Evolutionary conservation across 1,284 basidiomycete species (phyloP).

Genomic region (Laetiporus sulphureus): DNA sequence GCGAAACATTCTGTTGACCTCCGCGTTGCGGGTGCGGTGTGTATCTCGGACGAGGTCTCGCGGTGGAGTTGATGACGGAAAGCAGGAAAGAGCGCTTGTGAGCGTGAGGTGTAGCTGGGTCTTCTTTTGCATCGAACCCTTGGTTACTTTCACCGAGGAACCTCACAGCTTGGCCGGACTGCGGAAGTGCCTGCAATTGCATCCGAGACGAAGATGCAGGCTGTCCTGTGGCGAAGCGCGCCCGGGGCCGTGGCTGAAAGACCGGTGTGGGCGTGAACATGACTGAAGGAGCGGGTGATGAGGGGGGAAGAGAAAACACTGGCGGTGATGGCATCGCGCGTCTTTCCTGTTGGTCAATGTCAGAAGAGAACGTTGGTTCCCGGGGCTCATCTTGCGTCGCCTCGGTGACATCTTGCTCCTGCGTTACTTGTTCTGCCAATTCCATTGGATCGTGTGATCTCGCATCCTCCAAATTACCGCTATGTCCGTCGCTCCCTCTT

Average conservation of each 20-base stretch:
- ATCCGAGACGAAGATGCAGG: slow-evolving; percentile 15
- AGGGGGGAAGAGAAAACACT: slow-evolving; percentile 37
- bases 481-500: not conserved
- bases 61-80: slow-evolving; percentile 70
- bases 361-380: slow-evolving; percentile 68
- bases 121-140: slow-evolving; percentile 13
- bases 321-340: slow-evolving; percentile 19
- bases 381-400: slow-evolving; percentile 12
- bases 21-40: slow-evolving; percentile 55
- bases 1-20: slow-evolving; percentile 10
- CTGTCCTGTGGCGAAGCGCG: slow-evolving; percentile 47
- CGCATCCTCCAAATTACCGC: slow-evolving; percentile 1
- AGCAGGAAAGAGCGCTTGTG: slow-evolving; percentile 70
- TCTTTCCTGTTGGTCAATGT: slow-evolving; percentile 12
- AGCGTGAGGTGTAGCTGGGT: slow-evolving; percentile 53
- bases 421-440: slow-evolving; percentile 3
- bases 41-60: slow-evolving; percentile 59
- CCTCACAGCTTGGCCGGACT: no score
- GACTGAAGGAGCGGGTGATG: slow-evolving; percentile 26
- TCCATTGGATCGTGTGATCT: slow-evolving; percentile 4
- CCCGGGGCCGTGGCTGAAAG: slow-evolving; percentile 48
- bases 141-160: no score
- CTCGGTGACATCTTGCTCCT: slow-evolving; percentile 6
- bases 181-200: no score
- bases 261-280: slow-evolving; percentile 58